Evolutionary conservation across 1,139 yeast genomes (phyloP).

Genomic region (Suhomyces coccinellae): DNA sequence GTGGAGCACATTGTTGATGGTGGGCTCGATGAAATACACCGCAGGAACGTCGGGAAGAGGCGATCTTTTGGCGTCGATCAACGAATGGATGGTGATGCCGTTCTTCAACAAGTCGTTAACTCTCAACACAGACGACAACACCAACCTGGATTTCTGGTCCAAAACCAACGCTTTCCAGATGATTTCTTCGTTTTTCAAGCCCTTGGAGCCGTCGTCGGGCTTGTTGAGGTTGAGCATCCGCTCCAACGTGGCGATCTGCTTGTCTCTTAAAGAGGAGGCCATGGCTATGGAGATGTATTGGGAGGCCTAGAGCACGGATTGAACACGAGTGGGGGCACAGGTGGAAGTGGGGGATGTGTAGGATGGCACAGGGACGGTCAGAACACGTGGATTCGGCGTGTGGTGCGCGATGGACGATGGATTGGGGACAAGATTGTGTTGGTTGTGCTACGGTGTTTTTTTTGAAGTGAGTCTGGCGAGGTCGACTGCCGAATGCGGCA

Average conservation of each 20-base stretch:
- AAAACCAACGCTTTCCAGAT: constrained; percentile 93
- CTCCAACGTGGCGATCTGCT: constrained; percentile 58
- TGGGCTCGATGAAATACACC: constrained; percentile 87
- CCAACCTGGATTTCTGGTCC: constrained; percentile 78
- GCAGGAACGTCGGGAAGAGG: constrained; percentile 93
- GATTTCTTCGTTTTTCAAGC: constrained; percentile 56
- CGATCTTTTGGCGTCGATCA: constrained; percentile 67
- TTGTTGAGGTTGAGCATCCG: constrained; percentile 81
- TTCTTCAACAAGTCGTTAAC: constrained; percentile 86
- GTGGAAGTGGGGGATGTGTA: not conserved
- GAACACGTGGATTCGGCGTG: not conserved
- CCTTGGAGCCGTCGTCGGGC: constrained; percentile 53
- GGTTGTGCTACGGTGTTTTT: constrained; percentile 7
- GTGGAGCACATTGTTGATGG: constrained; percentile 64
- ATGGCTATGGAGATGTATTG: not conserved
- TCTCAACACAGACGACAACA: constrained; percentile 83
- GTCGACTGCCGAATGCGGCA: constrained; percentile 19
- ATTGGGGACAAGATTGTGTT: not conserved
- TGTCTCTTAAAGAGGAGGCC: constrained; percentile 27
- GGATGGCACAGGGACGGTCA: too few species aligned
- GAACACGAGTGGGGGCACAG: not conserved
- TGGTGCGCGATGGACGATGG: not conserved
- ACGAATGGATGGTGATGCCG: constrained; percentile 87
- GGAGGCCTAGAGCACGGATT: not conserved
- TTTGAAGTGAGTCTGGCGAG: constrained; percentile 4